Conservation (phyloP, 371 early-diverging fungal species). For the Mortierella sp. region DNA sequence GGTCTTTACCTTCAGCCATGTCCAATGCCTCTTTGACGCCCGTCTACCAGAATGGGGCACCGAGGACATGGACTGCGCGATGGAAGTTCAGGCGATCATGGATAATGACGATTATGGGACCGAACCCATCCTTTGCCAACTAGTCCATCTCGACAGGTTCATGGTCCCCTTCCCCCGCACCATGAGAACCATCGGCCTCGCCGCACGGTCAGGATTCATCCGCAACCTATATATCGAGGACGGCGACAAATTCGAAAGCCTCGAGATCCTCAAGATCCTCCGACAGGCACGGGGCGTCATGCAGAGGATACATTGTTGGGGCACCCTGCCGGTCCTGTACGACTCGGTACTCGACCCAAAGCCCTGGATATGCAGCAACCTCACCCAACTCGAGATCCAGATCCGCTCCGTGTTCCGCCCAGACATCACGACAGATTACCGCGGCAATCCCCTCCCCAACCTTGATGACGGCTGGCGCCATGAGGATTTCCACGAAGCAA, state of each 20-base stretch:
- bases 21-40: background rate
- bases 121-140: no score
- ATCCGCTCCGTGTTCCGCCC: background rate
- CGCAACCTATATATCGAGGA: background rate
- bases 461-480: background rate
- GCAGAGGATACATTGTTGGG: background rate
- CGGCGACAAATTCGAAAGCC: background rate
- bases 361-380: background rate
- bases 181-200: background rate
- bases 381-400: background rate
- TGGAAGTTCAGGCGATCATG: no score
- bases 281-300: background rate
- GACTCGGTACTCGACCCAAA: background rate
- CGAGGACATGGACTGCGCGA: no score
- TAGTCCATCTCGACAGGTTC: background rate
- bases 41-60: no score
- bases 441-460: background rate
- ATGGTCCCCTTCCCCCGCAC: background rate
- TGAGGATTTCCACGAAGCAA: background rate
- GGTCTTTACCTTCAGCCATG: background rate
- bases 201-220: background rate
- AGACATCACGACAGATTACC: background rate
- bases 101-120: no score
- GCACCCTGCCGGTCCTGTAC: background rate
- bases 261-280: background rate